phyloP scores from a whole-genome alignment of 2,329 filamentous ascomycete genomes.

The Xylaria multiplex region DNA sequence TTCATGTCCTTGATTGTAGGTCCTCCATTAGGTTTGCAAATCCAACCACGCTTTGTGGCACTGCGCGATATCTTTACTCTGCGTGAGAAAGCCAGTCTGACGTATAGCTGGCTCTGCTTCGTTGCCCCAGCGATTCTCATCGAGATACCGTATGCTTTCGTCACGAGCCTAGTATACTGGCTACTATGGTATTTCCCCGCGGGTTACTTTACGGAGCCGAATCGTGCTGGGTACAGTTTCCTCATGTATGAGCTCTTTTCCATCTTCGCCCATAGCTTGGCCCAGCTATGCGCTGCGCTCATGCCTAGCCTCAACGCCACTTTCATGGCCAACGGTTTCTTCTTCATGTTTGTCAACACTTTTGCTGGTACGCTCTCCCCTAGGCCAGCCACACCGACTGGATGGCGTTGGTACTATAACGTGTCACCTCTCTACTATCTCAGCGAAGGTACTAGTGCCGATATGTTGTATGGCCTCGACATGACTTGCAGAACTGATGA shows the following conservation, averaged over 20 bases:
- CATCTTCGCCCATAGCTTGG: conserved; percentile 30
- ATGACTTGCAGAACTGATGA: conserved; percentile 2
- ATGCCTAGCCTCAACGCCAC: conserved; percentile 34
- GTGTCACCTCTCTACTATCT: conserved; percentile 26
- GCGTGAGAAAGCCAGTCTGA: too few relatives aligned
- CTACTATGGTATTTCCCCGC: too few relatives aligned
- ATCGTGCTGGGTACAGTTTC: too few relatives aligned
- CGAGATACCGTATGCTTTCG: too few relatives aligned
- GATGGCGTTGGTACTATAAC: conserved; percentile 25
- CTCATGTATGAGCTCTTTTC: too few relatives aligned
- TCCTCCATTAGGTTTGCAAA: conserved; percentile 50
- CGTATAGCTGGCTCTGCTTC: too few relatives aligned
- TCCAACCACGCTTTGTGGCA: conserved; percentile 71
- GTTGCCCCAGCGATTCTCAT: too few relatives aligned
- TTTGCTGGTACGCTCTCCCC: conserved; percentile 14
- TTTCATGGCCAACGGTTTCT: conserved; percentile 37
- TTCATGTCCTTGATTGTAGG: conserved; percentile 81
- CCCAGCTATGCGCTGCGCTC: conserved; percentile 34
- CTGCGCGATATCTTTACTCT: conserved; percentile 57
- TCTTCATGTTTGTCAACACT: conserved; percentile 45
- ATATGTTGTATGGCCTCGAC: conserved; percentile 20
- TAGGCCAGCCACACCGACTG: conserved; percentile 32
- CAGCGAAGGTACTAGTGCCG: conserved; percentile 4
- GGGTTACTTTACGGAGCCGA: too few relatives aligned
- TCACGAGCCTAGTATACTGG: too few relatives aligned